These are phyloP conservation scores for Lagerstroemia fauriei DNA, from an alignment of 441 rosid genomes.

Conservation along the genomic window DNA sequence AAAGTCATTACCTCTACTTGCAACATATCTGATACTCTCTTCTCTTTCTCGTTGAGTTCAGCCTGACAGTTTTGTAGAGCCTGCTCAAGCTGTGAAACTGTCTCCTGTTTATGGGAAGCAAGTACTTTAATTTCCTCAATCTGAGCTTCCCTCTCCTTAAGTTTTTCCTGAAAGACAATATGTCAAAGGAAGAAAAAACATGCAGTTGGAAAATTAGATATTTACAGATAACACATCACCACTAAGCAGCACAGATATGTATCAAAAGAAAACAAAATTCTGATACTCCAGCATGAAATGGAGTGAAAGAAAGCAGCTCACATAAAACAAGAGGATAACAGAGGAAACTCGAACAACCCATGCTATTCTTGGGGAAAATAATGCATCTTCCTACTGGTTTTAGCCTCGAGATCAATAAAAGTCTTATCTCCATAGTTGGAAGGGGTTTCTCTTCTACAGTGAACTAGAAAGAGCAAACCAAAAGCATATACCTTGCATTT, in stretches of 20 bases:
- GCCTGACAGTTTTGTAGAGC: conserved; percentile 61
- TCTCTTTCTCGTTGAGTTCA: conserved; percentile 69
- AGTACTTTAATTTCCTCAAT: conserved; percentile 54
- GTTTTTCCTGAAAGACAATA: conserved; percentile 51
- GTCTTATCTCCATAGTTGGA: neutral
- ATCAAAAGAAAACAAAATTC: neutral
- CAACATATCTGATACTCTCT: conserved; percentile 56
- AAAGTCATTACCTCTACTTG: conserved; percentile 60
- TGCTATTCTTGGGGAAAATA: neutral
- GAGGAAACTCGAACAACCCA: neutral
- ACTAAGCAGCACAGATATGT: conserved; percentile 1
- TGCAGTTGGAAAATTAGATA: conserved; percentile 14
- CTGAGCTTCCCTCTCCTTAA: conserved; percentile 65
- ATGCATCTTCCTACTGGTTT: neutral
- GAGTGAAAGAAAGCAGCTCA: neutral
- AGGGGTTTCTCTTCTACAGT: neutral
- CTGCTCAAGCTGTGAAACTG: conserved; percentile 63
- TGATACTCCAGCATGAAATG: neutral
- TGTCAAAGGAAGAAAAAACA: neutral
- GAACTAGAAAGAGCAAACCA: neutral
- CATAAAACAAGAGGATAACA: neutral
- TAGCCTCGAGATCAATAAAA: neutral
- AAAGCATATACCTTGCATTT: neutral
- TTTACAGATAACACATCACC: neutral
- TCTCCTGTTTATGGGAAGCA: conserved; percentile 59